Evolutionary conservation across 208 protist species (phyloP).

Genomic region (Trypanosoma boissoni): DNA sequence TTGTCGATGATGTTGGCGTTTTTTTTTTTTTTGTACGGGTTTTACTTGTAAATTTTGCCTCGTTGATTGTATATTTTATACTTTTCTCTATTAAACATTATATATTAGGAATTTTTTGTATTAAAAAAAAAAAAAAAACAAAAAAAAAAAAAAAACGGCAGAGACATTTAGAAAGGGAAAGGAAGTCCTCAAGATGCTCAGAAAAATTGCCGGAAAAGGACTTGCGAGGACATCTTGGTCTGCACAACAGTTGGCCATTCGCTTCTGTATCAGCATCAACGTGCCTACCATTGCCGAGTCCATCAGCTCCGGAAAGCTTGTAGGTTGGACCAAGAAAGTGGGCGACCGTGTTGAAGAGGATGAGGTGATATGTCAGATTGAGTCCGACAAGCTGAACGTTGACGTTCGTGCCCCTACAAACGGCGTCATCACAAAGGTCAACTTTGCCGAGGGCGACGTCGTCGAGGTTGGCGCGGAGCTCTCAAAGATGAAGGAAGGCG

Average conservation of each 20-base stretch:
- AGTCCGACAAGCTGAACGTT: slow-evolving; percentile 98
- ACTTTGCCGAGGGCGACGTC: slow-evolving; percentile 84
- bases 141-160: slow-evolving; percentile 5
- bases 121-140: slow-evolving; percentile 1
- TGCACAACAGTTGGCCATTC: slow-evolving; percentile 45
- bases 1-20: slow-evolving; percentile 2
- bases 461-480: slow-evolving; percentile 91
- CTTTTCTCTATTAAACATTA: neutral
- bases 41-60: neutral
- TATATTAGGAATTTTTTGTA: neutral
- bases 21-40: neutral
- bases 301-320: slow-evolving; percentile 96
- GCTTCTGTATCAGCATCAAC: slow-evolving; percentile 89
- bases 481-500: slow-evolving; percentile 86
- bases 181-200: slow-evolving; percentile 45
- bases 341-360: slow-evolving; percentile 96
- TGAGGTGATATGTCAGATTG: slow-evolving; percentile 96
- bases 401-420: slow-evolving; percentile 92
- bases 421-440: slow-evolving; percentile 92
- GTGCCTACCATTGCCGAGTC: slow-evolving; percentile 98
- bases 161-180: neutral
- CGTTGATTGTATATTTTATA: neutral
- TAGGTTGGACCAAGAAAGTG: slow-evolving; percentile 93
- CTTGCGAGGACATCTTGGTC: slow-evolving; percentile 11
- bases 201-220: slow-evolving; percentile 40